Evolutionary conservation across 305 asterid genomes (phyloP).

Genomic region (Plantago coronopus): DNA sequence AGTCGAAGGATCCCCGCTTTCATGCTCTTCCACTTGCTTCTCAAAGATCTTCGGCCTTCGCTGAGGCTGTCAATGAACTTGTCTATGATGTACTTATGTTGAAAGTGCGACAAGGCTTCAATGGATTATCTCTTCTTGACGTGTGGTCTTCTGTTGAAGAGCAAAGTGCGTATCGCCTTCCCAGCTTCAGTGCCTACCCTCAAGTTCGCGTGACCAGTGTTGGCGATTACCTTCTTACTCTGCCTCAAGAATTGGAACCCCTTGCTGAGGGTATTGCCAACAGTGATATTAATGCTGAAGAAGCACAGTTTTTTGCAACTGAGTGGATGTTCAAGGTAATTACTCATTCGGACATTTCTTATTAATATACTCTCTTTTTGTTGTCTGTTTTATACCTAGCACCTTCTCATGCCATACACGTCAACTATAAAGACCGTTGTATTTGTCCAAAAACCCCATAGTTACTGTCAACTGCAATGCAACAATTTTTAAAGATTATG

Average conservation of each 20-base stretch:
- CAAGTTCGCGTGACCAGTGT: slow-evolving; percentile 83
- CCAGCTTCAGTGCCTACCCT: slow-evolving; percentile 89
- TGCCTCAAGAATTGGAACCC: slow-evolving; percentile 97
- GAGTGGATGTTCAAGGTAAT: slow-evolving; percentile 99
- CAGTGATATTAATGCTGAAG: slow-evolving; percentile 81
- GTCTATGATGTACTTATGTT: slow-evolving; percentile 90
- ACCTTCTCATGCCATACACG: not conserved
- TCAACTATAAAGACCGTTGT: not conserved
- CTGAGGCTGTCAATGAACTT: slow-evolving; percentile 88
- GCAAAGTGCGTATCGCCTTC: slow-evolving; percentile 61
- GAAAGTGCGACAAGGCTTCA: slow-evolving; percentile 80
- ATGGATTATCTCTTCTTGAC: slow-evolving; percentile 64
- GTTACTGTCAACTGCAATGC: not conserved
- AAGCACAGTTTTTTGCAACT: slow-evolving; percentile 91
- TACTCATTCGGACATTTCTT: slow-evolving; percentile 2
- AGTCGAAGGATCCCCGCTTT: slow-evolving; percentile 97
- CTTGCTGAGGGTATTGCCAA: slow-evolving; percentile 83
- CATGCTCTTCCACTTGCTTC: slow-evolving; percentile 95
- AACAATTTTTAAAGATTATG: not conserved
- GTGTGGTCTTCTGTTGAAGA: slow-evolving; percentile 94
- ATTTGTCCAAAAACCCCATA: not conserved
- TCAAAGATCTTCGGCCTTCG: slow-evolving; percentile 82
- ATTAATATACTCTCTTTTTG: not conserved
- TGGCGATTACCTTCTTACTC: slow-evolving; percentile 95
- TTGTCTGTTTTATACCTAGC: not conserved